Conservation (phyloP, 129 eudicot species). For the Centaurea solstitialis region DNA sequence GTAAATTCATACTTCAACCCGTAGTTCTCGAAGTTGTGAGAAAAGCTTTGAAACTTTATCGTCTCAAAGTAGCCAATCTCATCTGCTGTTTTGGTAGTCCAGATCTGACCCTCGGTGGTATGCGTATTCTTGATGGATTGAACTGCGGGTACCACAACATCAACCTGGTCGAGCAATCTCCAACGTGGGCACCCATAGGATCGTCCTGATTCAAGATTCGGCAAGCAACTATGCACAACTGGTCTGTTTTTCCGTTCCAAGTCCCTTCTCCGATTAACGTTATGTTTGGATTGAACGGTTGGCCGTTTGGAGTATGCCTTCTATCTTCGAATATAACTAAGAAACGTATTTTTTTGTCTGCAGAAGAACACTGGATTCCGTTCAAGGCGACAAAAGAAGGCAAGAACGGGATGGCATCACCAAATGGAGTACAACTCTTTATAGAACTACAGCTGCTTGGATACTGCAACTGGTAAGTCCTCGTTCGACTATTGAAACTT, state of each 20-base stretch:
- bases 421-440: conserved; percentile 43
- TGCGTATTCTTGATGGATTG: conserved; percentile 46
- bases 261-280: conserved; percentile 70
- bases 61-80: conserved; percentile 43
- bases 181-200: conserved; percentile 41
- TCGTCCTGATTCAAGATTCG: conserved; percentile 35
- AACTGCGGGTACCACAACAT: conserved; percentile 45
- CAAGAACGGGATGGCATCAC: conserved; percentile 14
- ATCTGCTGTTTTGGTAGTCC: conserved; percentile 46
- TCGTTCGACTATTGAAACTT: not conserved
- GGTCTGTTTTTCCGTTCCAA: conserved; percentile 57
- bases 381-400: conserved; percentile 42
- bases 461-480: conserved; percentile 44
- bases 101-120: conserved; percentile 52
- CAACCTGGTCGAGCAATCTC: conserved; percentile 67
- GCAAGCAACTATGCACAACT: conserved; percentile 52
- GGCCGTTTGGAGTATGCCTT: conserved; percentile 19
- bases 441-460: conserved; percentile 22
- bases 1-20: conserved; percentile 63
- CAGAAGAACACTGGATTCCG: conserved; percentile 50
- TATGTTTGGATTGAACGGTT: conserved; percentile 33
- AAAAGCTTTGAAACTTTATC: conserved; percentile 39
- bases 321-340: conserved; percentile 32
- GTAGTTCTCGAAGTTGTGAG: conserved; percentile 1
- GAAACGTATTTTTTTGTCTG: conserved; percentile 40